Base-by-base conservation (phyloP, 1,284 basidiomycete genomes). In the Leccinum holopus region DNA sequence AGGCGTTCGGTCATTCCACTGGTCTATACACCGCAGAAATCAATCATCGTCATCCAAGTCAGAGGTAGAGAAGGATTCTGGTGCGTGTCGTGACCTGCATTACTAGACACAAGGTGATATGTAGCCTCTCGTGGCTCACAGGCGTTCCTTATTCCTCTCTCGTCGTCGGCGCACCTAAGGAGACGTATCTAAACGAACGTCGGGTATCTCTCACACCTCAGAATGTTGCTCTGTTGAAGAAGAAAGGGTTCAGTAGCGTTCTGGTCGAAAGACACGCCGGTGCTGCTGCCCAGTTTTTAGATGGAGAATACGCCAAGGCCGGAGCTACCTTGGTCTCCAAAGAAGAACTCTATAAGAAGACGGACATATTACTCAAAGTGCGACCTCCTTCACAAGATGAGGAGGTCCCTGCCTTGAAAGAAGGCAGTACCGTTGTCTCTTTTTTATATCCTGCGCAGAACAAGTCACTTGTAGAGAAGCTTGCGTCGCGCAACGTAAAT, bases 361-460 rank as follows among this genome's bases (percentile, higher is more conserved):
- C 90, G 2, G 91, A 94, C 71, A 90, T 94, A 69, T 79, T 92
- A 69, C 81, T 94, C 65, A 94, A 94, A 82, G 91, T 94, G 61
- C 83, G 90, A 64, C 86, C 91, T 47, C 92, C 92, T 47, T 74
- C 83, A 37, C 73, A 80, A 57, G 85, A 83, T 51, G 77, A 85
- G 68, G 91, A 92, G 74, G 79, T 82, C 12, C 79, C 82, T 30
- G 71, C 75, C 60, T 72, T 94, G 67, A 90, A 85, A 70, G 79
- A 86, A 68, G 90, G 87, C 55, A 87, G 86, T 73, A 93, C 91
- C 3, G 73, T 92, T 63, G 88, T 94, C 66, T 92, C 90, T n/a
- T 91, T 94, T 75, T 75, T 94, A 68, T 91, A 93, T 76, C 91
- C 92, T 16, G 80, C 84, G 32, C 90, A 93, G 77, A 94, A 94